Evolutionary conservation across 2,329 filamentous ascomycete genomes (phyloP).

Genomic region (Chrysoporthe austroafricana): DNA sequence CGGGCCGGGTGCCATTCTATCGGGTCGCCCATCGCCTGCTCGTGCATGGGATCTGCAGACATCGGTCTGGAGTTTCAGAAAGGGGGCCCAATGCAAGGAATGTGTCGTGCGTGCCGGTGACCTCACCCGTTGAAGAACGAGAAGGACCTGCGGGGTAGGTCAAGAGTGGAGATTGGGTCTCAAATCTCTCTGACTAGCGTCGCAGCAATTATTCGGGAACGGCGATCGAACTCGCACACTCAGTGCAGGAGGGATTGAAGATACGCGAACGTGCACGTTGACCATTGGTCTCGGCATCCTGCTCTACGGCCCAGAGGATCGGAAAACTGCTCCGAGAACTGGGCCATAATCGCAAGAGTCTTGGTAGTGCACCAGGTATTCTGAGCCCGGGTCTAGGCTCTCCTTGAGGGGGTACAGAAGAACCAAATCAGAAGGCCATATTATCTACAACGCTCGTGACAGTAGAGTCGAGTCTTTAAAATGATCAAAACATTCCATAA

Average conservation of each 20-base stretch:
- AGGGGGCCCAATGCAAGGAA: background rate
- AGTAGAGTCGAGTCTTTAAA: no score
- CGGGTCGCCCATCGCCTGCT: constrained; percentile 16
- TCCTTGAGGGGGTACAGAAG: no score
- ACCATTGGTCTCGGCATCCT: no score
- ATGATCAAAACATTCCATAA: background rate
- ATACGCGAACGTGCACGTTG: background rate
- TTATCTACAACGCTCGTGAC: no score
- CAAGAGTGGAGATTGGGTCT: background rate
- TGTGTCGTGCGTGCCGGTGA: constrained; percentile 1
- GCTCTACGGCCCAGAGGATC: no score
- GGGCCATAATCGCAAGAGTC: background rate
- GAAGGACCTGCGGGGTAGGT: background rate
- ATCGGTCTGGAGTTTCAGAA: background rate
- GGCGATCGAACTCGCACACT: background rate
- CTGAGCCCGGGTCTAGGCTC: no score
- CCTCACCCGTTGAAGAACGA: background rate
- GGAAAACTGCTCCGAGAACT: background rate
- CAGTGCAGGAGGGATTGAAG: background rate
- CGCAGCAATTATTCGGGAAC: background rate
- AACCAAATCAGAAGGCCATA: no score
- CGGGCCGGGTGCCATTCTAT: constrained; percentile 34
- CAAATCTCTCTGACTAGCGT: background rate
- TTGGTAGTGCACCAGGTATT: background rate
- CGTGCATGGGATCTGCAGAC: background rate